phyloP scores from a whole-genome alignment of 768 basidiomycete genomes.

The Kwoniella botswanensis region DNA sequence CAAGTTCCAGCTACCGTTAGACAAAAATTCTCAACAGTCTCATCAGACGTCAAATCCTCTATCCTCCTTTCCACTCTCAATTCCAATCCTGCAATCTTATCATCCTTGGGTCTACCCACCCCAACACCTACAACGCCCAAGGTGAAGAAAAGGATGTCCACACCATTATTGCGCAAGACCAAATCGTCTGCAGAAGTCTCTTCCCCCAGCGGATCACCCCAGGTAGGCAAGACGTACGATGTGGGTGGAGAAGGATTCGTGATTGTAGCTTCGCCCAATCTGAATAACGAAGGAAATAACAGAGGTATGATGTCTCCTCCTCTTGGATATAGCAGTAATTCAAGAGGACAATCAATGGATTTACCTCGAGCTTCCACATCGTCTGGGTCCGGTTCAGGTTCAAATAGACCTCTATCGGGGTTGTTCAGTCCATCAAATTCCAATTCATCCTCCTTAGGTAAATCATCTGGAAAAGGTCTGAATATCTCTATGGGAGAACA shows the following conservation, averaged over 20 bases:
- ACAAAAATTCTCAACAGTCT: constrained; percentile 47
- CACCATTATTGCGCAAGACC: constrained; percentile 44
- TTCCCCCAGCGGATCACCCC: constrained; percentile 33
- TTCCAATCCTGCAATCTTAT: constrained; percentile 45
- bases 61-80: constrained; percentile 37
- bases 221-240: constrained; percentile 46
- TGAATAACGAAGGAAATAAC: not conserved
- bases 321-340: not conserved
- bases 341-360: constrained; percentile 38
- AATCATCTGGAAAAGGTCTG: constrained; percentile 32
- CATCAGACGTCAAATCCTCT: constrained; percentile 44
- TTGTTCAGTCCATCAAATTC: constrained; percentile 36
- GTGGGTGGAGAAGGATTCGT: constrained; percentile 46
- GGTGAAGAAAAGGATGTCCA: constrained; percentile 44
- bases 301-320: constrained; percentile 16
- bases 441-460: constrained; percentile 22
- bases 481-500: constrained; percentile 44
- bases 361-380: constrained; percentile 23
- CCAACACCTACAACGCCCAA: constrained; percentile 35
- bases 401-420: constrained; percentile 33
- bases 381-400: constrained; percentile 21
- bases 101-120: constrained; percentile 45
- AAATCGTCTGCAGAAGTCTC: constrained; percentile 44
- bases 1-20: constrained; percentile 53
- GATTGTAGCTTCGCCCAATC: constrained; percentile 47